A percentile compares a stretch with the other conserved stretches of the same genome.
Evolutionary conservation across 2,329 filamentous ascomycete genomes (phyloP).

Genomic region (Nothopassalora personata): DNA sequence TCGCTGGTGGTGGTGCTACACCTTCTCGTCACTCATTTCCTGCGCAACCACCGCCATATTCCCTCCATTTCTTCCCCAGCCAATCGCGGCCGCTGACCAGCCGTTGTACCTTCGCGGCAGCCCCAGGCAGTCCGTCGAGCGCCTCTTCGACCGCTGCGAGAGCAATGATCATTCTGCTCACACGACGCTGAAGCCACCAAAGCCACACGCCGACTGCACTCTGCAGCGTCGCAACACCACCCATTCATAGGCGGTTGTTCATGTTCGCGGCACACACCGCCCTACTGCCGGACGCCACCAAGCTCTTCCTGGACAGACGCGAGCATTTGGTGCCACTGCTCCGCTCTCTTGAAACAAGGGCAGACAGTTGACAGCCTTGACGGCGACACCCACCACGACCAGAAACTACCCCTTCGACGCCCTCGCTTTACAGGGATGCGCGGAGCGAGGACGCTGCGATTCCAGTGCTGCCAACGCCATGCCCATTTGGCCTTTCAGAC

Average conservation of each 20-base stretch:
- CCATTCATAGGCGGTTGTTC: neutral
- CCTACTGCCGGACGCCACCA: neutral
- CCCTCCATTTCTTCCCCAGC: conserved; percentile 2
- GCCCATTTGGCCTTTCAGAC: conserved; percentile 80
- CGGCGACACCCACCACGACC: neutral
- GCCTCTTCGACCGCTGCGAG: neutral
- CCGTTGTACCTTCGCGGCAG: conserved; percentile 1
- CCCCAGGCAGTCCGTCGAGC: neutral
- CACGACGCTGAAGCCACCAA: neutral
- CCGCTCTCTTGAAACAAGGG: neutral
- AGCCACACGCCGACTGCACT: neutral
- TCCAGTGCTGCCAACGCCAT: conserved; percentile 42
- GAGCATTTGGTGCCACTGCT: neutral
- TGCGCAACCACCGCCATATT: conserved; percentile 3
- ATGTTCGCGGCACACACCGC: neutral
- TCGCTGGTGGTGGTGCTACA: neutral
- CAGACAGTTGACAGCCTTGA: neutral
- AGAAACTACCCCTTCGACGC: neutral
- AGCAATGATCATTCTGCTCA: conserved; percentile 1
- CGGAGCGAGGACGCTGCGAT: neutral
- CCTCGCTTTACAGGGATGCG: conserved; percentile 13
- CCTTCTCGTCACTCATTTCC: conserved; percentile 12
- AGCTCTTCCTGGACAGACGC: neutral
- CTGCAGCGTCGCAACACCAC: neutral
- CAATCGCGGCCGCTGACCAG: conserved; percentile 5